Evolutionary conservation across 2,329 filamentous ascomycete species (phyloP), one percentile per base, ranked within the genome.

Genomic region (Metarhizium humberi): DNA sequence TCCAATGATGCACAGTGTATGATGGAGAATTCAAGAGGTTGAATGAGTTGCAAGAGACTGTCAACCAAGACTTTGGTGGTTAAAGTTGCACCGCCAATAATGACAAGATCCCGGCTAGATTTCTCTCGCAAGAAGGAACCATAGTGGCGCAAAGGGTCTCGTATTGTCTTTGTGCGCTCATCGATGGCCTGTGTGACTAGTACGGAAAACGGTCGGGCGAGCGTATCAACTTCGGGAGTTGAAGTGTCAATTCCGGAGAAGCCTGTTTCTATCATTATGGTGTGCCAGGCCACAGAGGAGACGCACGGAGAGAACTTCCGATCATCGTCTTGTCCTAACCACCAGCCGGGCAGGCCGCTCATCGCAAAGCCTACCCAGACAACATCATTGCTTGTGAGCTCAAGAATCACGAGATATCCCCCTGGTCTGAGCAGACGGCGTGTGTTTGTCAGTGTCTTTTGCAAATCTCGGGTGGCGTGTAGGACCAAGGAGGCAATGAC

Each of bases 401-500:
- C 57, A 7, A 47, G 48, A 14, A 55, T 34, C 3, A 60, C 36
- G 13, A 55, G 29, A 13, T 55, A 52, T 4, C 57, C 58, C 8
- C 57, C 53, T 3, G 58, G 57, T 16, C 50, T 55, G 10, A 61
- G 53, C 1, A 61, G 57, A 5, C 38, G 14, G 3, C 56, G 55
- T 4, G 56, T 49, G 29, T 56, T 14, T 10, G 30, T 11, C 18
- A 67, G 56, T 34, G 61, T 66, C 51, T 62, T 34, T 48, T 57
- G 59, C 53, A 69, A 38, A 56, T 49, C 38, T 2, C 25, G 16
- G 1, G 72, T 75, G 1, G 71, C 70, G 53, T 75, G 71, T 0
- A 78, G 57, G 1, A 72, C 68, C 29, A 66, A 61, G 2, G 66
- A 66, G 0, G 70, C 71, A 20, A 75, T 57, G 16, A 76, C 55